Conservation (phyloP, 345 rosid species). For the Camelina neglecta region DNA sequence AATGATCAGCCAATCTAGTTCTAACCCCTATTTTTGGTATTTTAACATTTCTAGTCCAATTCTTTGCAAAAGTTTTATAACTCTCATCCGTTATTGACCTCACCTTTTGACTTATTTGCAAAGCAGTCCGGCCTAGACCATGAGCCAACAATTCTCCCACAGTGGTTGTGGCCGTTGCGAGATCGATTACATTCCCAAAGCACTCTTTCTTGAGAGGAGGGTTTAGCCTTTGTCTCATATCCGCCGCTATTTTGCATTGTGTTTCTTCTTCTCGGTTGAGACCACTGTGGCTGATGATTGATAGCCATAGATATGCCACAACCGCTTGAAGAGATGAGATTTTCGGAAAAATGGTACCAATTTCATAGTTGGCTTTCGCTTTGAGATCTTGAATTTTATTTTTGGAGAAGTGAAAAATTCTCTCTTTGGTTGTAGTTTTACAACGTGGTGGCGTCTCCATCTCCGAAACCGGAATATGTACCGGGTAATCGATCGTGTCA, state of each 20-base stretch:
- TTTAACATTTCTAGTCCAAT: conserved; percentile 29
- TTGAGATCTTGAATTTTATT: conserved; percentile 42
- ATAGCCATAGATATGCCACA: conserved; percentile 42
- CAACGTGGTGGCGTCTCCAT: not conserved
- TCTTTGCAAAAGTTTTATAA: conserved; percentile 11
- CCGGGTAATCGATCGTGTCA: conserved; percentile 7
- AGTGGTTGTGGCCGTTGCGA: conserved; percentile 22
- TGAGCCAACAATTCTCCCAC: conserved; percentile 33
- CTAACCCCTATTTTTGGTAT: conserved; percentile 1
- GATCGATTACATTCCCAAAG: conserved; percentile 32
- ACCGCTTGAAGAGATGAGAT: conserved; percentile 46
- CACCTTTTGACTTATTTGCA: conserved; percentile 29
- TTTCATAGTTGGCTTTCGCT: conserved; percentile 44
- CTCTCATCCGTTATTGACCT: conserved; percentile 33
- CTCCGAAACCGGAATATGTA: conserved; percentile 42
- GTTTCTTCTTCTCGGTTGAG: conserved; percentile 26
- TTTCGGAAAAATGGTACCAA: not conserved
- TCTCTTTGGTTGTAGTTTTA: conserved; percentile 33
- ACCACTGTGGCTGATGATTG: conserved; percentile 9
- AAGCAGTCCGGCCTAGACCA: conserved; percentile 39
- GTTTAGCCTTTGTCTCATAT: conserved; percentile 37
- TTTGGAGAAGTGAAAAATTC: conserved; percentile 45
- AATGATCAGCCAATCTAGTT: conserved; percentile 26
- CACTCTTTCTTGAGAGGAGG: conserved; percentile 34
- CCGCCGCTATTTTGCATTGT: conserved; percentile 35